phyloP scores from a whole-genome alignment of 169 alveolate genomes.

The Plasmodium coatneyi region DNA sequence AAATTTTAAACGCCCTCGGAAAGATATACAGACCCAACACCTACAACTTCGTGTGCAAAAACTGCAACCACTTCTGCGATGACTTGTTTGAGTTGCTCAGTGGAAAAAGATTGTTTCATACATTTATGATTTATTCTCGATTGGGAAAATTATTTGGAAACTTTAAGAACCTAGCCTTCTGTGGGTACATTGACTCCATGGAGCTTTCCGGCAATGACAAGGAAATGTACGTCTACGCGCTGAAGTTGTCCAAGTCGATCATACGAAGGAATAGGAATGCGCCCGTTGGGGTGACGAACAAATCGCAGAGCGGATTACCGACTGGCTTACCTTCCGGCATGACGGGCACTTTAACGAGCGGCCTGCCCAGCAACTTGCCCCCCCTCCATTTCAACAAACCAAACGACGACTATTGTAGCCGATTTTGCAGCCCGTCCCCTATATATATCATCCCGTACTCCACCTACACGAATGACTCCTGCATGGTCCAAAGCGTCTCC shows the following conservation, averaged over 20 bases:
- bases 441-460: conserved; percentile 5
- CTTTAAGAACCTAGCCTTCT: conserved; percentile 39
- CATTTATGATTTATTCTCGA: conserved; percentile 69
- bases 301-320: not conserved
- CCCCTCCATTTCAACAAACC: conserved; percentile 7
- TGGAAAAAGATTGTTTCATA: conserved; percentile 67
- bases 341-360: not conserved
- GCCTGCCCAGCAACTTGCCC: not conserved
- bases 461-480: conserved; percentile 6
- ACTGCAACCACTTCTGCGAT: conserved; percentile 74
- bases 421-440: not conserved
- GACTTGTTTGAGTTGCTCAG: conserved; percentile 64
- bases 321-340: not conserved
- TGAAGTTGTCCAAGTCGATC: conserved; percentile 52
- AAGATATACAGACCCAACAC: conserved; percentile 72
- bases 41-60: conserved; percentile 64
- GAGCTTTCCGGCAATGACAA: conserved; percentile 36
- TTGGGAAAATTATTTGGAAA: conserved; percentile 53
- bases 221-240: conserved; percentile 31
- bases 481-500: conserved; percentile 1
- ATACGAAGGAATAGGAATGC: conserved; percentile 15
- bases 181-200: conserved; percentile 59
- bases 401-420: not conserved
- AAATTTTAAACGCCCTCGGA: conserved; percentile 68
- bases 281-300: not conserved